Percentiles rank a stretch among this genome's conserved stretches.
phyloP scores from a whole-genome alignment of 306 rosid species.

The Dryas alaskensis region DNA sequence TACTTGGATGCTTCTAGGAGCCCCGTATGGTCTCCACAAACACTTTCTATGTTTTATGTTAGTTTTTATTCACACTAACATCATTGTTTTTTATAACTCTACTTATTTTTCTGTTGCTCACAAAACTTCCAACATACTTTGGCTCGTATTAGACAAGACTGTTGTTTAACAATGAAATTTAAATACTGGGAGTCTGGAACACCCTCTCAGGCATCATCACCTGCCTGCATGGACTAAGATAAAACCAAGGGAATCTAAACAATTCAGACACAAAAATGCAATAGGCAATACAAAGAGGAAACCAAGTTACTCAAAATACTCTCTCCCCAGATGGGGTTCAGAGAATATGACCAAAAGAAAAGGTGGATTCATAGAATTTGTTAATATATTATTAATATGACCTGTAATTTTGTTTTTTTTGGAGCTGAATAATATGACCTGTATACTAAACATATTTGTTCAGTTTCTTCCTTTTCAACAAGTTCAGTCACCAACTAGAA shows the following conservation, averaged over 20 bases:
- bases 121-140: not conserved
- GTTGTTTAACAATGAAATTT: not conserved
- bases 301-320: not conserved
- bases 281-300: not conserved
- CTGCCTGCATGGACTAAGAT: no score
- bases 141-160: not conserved
- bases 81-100: not conserved
- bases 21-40: not conserved
- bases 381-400: no score
- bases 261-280: no score
- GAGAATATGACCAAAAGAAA: no score
- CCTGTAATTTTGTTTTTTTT: no score
- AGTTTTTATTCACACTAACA: not conserved
- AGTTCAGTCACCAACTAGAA: not conserved
- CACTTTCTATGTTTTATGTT: not conserved
- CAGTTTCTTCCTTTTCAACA: not conserved
- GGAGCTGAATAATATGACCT: no score
- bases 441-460: no score
- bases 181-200: not conserved
- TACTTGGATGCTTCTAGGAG: not conserved
- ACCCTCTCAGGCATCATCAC: not conserved
- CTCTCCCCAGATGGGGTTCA: no score
- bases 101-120: not conserved
- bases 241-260: no score
- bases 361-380: no score